Base-by-base conservation (phyloP, 306 rosid genomes). In the Abrus precatorius region DNA sequence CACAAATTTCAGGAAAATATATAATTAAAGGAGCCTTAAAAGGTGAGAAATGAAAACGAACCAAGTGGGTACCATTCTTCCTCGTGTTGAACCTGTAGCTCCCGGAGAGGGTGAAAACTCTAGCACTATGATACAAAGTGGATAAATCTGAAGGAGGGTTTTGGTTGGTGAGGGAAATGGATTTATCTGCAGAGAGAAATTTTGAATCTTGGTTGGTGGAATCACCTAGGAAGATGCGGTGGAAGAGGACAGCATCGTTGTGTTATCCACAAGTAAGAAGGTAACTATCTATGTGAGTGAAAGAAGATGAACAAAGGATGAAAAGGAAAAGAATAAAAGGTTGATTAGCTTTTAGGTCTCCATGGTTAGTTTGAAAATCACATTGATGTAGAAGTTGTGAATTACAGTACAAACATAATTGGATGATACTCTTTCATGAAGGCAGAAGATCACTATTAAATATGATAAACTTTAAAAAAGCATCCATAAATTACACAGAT, bases 21-120 rank as follows among this genome's bases (percentile, higher is more conserved):
- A 67, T 45, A 5, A 45, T 27, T 43, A 27, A 20, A 5, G 9
- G n/a, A 20, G 13, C 36, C 41, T 67, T 67, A 85, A 94, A 94
- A 7, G 92, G 88, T 7, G 91, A 92, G 86, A 94, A 92, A 71
- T 94, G 98, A 79, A 92, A 87, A 86, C 98, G 94, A 75, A 92
- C 87, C 69, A 94, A 83, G 79, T 89, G 89, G 61, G 83, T 88
- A 70, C 97, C 98, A 30, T 85, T 85, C 85, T 79, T 79, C 76
- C 50, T 89, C 82, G 87, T 68, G 83, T 5, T 76, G 91, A 90
- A 94, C 30, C 36, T 80, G 88, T 92, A 94, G 68, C 81, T 80
- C 30, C 92, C 92, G n/a, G 14, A 48, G 54, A 64, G 74, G 56
- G 83, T 87, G 88, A 94, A 94, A 85, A 94, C 88, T 84, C 96